phyloP scores from a whole-genome alignment of 768 basidiomycete genomes.

The Psilocybe subaeruginosa region DNA sequence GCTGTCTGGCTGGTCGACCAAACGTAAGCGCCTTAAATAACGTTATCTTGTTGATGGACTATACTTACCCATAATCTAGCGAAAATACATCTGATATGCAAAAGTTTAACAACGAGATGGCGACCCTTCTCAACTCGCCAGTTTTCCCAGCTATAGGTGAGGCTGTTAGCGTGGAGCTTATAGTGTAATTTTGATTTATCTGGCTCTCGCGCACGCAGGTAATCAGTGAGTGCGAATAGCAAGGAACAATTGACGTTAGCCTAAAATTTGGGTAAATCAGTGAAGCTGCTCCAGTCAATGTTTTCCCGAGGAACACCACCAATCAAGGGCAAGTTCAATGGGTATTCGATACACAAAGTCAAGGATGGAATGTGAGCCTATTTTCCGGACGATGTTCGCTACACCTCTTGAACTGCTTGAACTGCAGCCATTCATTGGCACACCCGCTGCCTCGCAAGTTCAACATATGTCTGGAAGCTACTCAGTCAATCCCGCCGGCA shows the following conservation, averaged over 20 bases:
- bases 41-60: not conserved
- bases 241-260: not conserved
- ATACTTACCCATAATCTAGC: constrained; percentile 24
- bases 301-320: constrained; percentile 53
- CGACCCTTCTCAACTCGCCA: constrained; percentile 38
- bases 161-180: not conserved
- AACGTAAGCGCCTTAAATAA: constrained; percentile 31
- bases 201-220: constrained; percentile 30
- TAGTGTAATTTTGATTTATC: not conserved
- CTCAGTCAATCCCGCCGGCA: constrained; percentile 48
- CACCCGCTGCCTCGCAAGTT: constrained; percentile 43
- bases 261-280: constrained; percentile 29
- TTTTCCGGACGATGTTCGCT: not conserved
- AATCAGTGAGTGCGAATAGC: constrained; percentile 46
- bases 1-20: constrained; percentile 53
- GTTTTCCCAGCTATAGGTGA: constrained; percentile 56
- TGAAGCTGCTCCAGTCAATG: constrained; percentile 60
- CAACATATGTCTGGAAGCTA: constrained; percentile 58
- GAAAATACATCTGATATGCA: constrained; percentile 47
- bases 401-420: not conserved
- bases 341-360: constrained; percentile 56
- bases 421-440: constrained; percentile 48
- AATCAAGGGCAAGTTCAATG: constrained; percentile 46
- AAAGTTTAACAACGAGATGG: constrained; percentile 50
- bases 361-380: constrained; percentile 48